Percentiles rank a stretch among this genome's conserved stretches.
Conservation (phyloP, 2,329 filamentous ascomycete species). For the Dothideomycetidae sp. region DNA sequence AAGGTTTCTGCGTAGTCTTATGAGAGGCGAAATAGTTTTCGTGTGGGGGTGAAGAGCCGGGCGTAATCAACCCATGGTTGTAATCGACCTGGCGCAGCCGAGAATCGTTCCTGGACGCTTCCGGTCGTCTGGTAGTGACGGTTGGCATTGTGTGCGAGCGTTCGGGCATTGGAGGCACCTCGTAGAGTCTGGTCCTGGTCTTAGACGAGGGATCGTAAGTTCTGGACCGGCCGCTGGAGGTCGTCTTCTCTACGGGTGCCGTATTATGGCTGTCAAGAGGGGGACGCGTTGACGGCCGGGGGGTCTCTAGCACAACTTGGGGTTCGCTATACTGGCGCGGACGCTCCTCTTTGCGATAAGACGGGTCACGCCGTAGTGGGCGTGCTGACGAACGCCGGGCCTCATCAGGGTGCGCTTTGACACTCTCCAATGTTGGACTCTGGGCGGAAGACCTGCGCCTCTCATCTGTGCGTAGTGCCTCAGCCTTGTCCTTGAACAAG, state of each 20-base stretch:
- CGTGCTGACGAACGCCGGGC: constrained; percentile 3
- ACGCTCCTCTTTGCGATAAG: constrained; percentile 13
- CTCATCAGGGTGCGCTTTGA: constrained; percentile 3
- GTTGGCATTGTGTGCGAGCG: constrained; percentile 32
- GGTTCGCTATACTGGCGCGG: constrained; percentile 17
- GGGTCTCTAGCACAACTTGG: background rate
- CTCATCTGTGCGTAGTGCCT: too few relatives aligned
- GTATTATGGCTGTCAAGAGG: constrained; percentile 11
- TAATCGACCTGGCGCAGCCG: constrained; percentile 17
- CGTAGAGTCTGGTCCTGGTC: constrained; percentile 17
- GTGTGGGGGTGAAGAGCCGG: constrained; percentile 17
- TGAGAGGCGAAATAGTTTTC: too few relatives aligned
- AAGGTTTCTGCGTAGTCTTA: too few relatives aligned
- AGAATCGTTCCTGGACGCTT: constrained; percentile 14
- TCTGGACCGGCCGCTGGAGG: constrained; percentile 16
- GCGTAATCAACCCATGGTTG: constrained; percentile 16
- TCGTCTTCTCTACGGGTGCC: constrained; percentile 20
- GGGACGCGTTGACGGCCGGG: background rate
- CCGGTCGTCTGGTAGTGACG: constrained; percentile 2
- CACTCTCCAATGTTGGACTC: too few relatives aligned
- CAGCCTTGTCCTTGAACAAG: too few relatives aligned
- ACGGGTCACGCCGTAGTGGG: constrained; percentile 23
- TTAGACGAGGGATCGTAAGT: constrained; percentile 20
- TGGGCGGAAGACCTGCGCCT: too few relatives aligned
- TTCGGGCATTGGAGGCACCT: constrained; percentile 23